Evolutionary conservation across 805 yeast species (phyloP), one percentile per base, ranked within the genome.

Genomic region (Vanderwaltozyma polyspora): DNA sequence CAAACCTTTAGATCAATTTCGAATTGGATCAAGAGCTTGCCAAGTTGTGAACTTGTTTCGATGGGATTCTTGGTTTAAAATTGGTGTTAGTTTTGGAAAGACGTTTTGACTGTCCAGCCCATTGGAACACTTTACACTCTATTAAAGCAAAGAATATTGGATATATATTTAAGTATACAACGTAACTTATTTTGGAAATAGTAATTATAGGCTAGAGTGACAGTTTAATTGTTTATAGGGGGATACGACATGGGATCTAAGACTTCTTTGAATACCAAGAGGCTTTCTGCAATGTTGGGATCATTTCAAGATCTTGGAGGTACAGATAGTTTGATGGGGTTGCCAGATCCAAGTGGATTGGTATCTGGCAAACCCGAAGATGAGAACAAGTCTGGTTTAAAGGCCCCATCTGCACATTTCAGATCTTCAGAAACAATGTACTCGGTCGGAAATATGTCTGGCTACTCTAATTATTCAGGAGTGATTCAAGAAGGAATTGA

Each of bases 391-490:
- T 25, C 25, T 10, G 13, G 25, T 23, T 23, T n/a, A n/a, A n/a
- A n/a, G n/a, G n/a, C n/a, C n/a, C n/a, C n/a, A n/a, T n/a, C n/a
- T n/a, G n/a, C n/a, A n/a, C n/a, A n/a, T n/a, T n/a, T n/a, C n/a
- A n/a, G n/a, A n/a, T 17, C 30, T 21, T 25, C 21, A 4, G 17
- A 33, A 16, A 31, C 16, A 9, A 25, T 34, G 19, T 34, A 34
- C 26, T 34, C 41, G 2, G 38, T 36, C 12, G 43, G 42, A 3
- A 37, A 41, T 22, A 31, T 41, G 8, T 44, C 42, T 13, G 53
- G 60, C 35, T 44, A 50, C 42, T 55, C 60, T 4, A 40, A 40
- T 28, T 55, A 55, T 36, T 52, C 58, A 6, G 60, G 59, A 11
- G 50, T 52, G 10, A 41, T 53, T 3, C 57, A 53, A 24, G 59